Base-by-base conservation (phyloP, 306 rosid species). In the Malus sieversii region DNA sequence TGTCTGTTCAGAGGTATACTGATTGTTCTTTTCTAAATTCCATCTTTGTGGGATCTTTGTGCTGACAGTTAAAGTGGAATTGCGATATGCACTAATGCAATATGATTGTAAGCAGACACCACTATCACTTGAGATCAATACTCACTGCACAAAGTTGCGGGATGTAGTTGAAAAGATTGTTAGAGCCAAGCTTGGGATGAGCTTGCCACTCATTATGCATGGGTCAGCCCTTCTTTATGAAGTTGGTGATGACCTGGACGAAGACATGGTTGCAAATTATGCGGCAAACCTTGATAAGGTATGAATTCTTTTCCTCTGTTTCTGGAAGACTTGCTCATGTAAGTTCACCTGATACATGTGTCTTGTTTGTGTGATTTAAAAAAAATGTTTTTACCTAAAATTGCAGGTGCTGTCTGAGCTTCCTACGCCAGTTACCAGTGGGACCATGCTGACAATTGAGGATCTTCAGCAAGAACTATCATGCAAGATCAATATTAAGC, bases 211-310 rank as follows among this genome's bases (percentile, higher is more conserved):
- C 77, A 84, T 96, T 76, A 92, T 96, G 98, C 88, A 87, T 51
- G 88, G 92, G 42, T 20, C 96, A 25, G 80, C 86, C 70, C 86
- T 96, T 76, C 96, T 96, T 69, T 96, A 92, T 77, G 99, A 96
- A 86, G 89, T 88, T 66, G 99, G 99, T 60, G 99, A 96, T 72
- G 97, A 90, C 84, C 89, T 92, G 81, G 99, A 96, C 73, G 87
- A 85, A 1, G 87, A 74, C 81, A 88, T 92, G 98, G 85, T 79
- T 10, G 84, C 90, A 73, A 90, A 87, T 72, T 96, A 92, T 78
- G 83, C 85, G 45, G 91, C 98, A 48, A 92, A 92, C 86, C 93
- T 88, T 73, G 98, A 92, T 72, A 96, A 90, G 99, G 99, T 96
- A 73, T 51, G 22, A 10, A 32, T 79, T 75, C 51, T 67, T 57